Evolutionary conservation across 805 yeast species (phyloP).

Genomic region (Candida nitratophila): DNA sequence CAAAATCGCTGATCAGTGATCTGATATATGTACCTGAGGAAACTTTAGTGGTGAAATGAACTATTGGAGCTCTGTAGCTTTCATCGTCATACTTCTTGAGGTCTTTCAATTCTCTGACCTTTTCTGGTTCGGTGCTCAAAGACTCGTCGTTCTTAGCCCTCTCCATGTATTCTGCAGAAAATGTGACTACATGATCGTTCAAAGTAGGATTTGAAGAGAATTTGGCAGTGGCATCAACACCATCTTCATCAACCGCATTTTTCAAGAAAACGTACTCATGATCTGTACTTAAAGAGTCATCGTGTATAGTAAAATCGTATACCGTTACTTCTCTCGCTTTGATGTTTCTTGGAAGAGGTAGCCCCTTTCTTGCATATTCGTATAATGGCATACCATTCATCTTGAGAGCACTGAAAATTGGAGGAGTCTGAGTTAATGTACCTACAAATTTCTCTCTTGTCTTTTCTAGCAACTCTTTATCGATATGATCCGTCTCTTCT

Average conservation of each 20-base stretch:
- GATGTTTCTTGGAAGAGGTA: constrained; percentile 79
- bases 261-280: constrained; percentile 46
- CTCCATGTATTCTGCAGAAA: constrained; percentile 48
- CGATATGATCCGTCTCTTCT: constrained; percentile 50
- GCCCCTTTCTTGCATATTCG: constrained; percentile 87
- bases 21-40: constrained; percentile 95
- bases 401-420: constrained; percentile 88
- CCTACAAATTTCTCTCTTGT: constrained; percentile 70
- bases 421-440: constrained; percentile 81
- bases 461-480: constrained; percentile 40
- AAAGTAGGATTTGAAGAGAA: constrained; percentile 43
- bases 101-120: constrained; percentile 32
- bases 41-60: constrained; percentile 72
- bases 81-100: constrained; percentile 28
- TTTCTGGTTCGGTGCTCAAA: constrained; percentile 29
- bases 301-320: constrained; percentile 42
- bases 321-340: constrained; percentile 68
- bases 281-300: constrained; percentile 44
- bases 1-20: constrained; percentile 82
- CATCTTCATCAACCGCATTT: constrained; percentile 40
- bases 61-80: constrained; percentile 49
- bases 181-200: constrained; percentile 55
- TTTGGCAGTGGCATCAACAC: constrained; percentile 33
- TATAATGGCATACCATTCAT: constrained; percentile 92
- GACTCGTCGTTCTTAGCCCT: constrained; percentile 30